Evolutionary conservation across 768 basidiomycete genomes (phyloP), one percentile per base, ranked within the genome.

Genomic region (Lyophyllum semitale): DNA sequence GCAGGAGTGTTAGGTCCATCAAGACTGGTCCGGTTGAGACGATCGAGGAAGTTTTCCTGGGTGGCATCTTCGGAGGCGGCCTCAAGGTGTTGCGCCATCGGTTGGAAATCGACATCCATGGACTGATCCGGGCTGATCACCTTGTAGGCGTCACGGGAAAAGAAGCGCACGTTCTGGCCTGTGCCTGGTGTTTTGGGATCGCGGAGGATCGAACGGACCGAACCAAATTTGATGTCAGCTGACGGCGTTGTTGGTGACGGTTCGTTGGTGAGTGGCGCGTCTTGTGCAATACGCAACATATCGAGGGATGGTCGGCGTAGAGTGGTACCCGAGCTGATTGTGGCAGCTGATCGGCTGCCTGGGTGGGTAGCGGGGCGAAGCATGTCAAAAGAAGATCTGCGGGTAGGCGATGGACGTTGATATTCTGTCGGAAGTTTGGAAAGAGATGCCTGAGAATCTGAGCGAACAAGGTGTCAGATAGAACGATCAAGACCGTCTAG

Each of bases 111-210:
- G 2, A 62, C 59, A 25, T 79, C 77, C 40, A 73, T 68, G 17
- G 86, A 87, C 20, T 77, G 71, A 41, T 89, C 84, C n/a, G 87
- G 85, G 46, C 78, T 88, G 62, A 87, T 82, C 22, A 81, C 73
- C 58, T 79, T 84, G 72, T 81, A 86, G 12, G 83, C 84, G 50
- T 88, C 84, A 25, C 84, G 78, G 25, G 88, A 83, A 68, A 89
- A 89, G 72, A 91, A 90, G 6, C 89, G 84, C 38, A 91, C 89
- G 56, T 84, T 89, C 65, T 85, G 84, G n/a, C 89, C 88, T 11
- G 87, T 88, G 3, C 85, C 88, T 15, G 89, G 89, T 0, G 88
- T 87, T 44, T 84, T 84, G 3, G 79, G 81, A 57, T 86, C 84
- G 38, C 87, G 85, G 25, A 91, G 77, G 59, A 91, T 91, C 15